These are phyloP conservation scores for Botrytis sinoallii DNA, from an alignment of 2,329 filamentous ascomycete species.

Conservation along the genomic window DNA sequence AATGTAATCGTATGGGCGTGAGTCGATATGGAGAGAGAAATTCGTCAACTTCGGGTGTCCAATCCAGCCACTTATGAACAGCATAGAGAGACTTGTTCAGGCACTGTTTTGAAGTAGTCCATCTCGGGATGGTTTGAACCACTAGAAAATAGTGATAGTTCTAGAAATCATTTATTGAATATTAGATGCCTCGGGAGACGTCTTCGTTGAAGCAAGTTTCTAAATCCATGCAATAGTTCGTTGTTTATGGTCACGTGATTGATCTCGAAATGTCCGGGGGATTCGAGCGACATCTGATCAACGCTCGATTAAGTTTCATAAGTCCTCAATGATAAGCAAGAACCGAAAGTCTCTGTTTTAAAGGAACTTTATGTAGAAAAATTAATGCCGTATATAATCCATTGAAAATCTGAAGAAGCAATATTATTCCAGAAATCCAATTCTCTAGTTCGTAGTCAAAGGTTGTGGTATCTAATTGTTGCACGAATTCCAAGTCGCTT, in stretches of 20 bases:
- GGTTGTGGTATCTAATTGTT: neutral
- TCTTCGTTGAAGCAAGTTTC: neutral
- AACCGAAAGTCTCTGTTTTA: fast-evolving
- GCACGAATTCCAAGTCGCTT: neutral
- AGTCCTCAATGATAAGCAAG: no score
- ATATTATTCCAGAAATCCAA: neutral
- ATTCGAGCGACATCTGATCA: neutral
- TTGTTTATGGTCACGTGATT: neutral
- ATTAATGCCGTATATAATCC: neutral
- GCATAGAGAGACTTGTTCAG: neutral
- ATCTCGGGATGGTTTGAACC: no score
- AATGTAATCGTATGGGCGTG: neutral
- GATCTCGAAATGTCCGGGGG: neutral
- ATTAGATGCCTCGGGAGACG: no score
- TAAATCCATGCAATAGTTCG: neutral
- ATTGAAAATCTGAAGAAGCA: neutral
- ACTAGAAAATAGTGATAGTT: neutral
- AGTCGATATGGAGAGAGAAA: neutral
- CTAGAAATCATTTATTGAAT: neutral
- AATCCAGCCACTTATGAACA: neutral
- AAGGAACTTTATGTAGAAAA: neutral
- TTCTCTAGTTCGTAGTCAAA: neutral
- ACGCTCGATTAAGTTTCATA: neutral
- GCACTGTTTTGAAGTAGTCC: neutral
- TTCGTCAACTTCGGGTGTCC: neutral